Conservation (phyloP, 768 basidiomycete genomes). For the Xerocomellus amylosporus region DNA sequence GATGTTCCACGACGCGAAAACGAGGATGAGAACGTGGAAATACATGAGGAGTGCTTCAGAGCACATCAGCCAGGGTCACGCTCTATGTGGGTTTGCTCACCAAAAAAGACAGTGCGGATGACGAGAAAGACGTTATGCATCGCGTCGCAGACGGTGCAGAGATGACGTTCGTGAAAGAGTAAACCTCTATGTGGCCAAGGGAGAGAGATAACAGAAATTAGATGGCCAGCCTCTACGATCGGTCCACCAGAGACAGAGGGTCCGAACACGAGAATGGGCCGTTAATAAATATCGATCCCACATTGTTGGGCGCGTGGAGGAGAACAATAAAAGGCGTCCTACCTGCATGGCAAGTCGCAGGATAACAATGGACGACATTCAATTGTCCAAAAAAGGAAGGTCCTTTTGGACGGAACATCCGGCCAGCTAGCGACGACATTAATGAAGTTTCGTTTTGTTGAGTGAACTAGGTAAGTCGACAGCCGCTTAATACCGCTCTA, state of each 20-base stretch:
- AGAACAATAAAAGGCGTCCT: constrained; percentile 22
- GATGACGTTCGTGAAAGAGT: constrained; percentile 16
- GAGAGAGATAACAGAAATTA: background rate
- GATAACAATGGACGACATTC: constrained; percentile 18
- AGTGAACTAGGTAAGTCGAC: background rate
- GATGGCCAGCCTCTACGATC: constrained; percentile 14
- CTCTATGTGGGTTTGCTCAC: constrained; percentile 35
- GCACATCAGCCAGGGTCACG: background rate
- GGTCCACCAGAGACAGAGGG: constrained; percentile 24
- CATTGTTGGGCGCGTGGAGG: constrained; percentile 4
- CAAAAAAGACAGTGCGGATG: constrained; percentile 54
- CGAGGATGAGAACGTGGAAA: constrained; percentile 49
- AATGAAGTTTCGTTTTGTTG: background rate
- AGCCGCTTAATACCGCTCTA: too few relatives aligned
- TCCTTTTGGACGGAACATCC: background rate
- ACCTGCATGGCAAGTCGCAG: background rate
- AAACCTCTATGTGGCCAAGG: background rate
- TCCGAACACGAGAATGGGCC: background rate
- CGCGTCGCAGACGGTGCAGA: constrained; percentile 9
- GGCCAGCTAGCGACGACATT: too few relatives aligned
- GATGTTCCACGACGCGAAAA: constrained; percentile 60
- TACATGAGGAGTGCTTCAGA: constrained; percentile 42
- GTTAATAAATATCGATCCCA: constrained; percentile 14
- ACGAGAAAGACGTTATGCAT: constrained; percentile 56
- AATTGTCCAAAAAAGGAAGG: constrained; percentile 29